Evolutionary conservation across 2,329 filamentous ascomycete species (phyloP).

Genomic region (Talaromyces funiculosus): DNA sequence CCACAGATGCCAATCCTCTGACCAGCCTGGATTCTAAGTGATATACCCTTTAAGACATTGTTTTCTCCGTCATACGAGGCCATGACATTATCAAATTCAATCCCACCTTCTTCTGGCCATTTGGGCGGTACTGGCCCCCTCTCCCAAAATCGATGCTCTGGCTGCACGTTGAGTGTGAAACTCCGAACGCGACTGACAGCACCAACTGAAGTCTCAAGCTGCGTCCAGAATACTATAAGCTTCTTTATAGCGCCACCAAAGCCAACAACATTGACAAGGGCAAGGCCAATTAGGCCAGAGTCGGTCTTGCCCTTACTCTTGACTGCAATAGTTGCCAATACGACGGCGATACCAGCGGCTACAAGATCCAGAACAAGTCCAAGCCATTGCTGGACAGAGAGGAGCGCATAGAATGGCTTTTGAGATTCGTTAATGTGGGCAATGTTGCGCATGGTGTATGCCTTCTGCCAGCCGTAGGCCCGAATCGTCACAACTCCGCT

Average conservation of each 20-base stretch:
- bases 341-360: constrained; percentile 44
- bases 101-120: constrained; percentile 40
- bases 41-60: constrained; percentile 37
- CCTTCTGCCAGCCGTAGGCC: constrained; percentile 41
- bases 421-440: constrained; percentile 50
- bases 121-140: constrained; percentile 22
- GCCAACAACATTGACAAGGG: constrained; percentile 49
- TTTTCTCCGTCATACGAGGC: constrained; percentile 37
- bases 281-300: constrained; percentile 48
- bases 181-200: constrained; percentile 42
- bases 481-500: constrained; percentile 49
- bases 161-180: constrained; percentile 12
- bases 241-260: constrained; percentile 49
- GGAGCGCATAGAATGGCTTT: constrained; percentile 52
- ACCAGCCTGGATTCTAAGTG: constrained; percentile 38
- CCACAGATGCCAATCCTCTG: constrained; percentile 39
- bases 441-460: constrained; percentile 41
- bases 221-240: constrained; percentile 50
- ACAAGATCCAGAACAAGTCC: constrained; percentile 46
- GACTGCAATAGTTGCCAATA: constrained; percentile 47
- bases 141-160: constrained; percentile 36
- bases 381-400: constrained; percentile 54
- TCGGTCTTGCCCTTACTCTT: constrained; percentile 34
- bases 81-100: constrained; percentile 39
- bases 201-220: constrained; percentile 53